A percentile compares a stretch with the other conserved stretches of the same genome.
Conservation (phyloP, 2,329 filamentous ascomycete species). For the Fusarium sp. region DNA sequence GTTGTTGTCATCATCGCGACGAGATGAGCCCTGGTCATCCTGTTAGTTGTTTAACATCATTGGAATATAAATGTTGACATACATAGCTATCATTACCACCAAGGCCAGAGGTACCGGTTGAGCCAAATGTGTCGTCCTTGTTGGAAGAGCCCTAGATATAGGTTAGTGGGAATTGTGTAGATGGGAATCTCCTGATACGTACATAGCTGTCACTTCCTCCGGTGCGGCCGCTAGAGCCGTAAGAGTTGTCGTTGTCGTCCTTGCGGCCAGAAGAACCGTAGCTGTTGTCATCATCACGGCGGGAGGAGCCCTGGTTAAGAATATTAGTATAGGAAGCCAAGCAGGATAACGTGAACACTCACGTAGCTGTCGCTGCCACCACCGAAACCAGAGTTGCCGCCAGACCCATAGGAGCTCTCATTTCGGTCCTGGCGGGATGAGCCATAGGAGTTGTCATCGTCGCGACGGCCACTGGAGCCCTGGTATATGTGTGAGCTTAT, state of each 20-base stretch:
- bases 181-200: neutral
- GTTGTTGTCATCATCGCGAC: conserved; percentile 20
- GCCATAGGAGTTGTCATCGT: conserved; percentile 15
- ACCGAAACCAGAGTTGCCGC: too few species aligned
- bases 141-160: neutral
- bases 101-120: conserved; percentile 17
- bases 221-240: conserved; percentile 9
- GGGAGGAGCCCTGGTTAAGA: neutral
- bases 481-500: conserved; percentile 15
- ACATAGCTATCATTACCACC: conserved; percentile 22
- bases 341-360: too few species aligned
- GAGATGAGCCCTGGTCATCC: conserved; percentile 20
- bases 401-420: too few species aligned
- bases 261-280: conserved; percentile 11
- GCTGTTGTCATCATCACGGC: conserved; percentile 24
- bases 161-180: too few species aligned
- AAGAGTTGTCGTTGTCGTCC: conserved; percentile 3
- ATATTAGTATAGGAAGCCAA: too few species aligned
- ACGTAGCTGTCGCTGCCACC: conserved; percentile 1
- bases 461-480: conserved; percentile 34
- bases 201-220: conserved; percentile 24
- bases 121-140: conserved; percentile 13
- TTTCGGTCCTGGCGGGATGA: too few species aligned
- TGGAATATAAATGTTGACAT: neutral
- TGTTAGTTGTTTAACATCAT: neutral